A percentile compares a stretch with the other conserved stretches of the same genome.
Evolutionary conservation across 2,329 filamentous ascomycete genomes (phyloP).

Genomic region (Botryosphaeria dothidea): DNA sequence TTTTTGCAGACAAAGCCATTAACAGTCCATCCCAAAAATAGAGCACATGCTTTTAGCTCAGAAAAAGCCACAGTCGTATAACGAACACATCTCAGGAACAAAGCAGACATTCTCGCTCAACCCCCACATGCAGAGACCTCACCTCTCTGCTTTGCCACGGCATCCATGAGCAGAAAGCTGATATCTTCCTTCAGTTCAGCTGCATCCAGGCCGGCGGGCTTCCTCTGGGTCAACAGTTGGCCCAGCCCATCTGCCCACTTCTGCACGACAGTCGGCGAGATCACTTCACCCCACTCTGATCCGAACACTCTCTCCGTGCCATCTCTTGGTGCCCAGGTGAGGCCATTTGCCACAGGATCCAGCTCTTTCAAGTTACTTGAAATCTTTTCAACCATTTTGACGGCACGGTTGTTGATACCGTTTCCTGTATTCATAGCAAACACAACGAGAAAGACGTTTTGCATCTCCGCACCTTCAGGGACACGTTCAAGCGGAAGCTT

Average conservation of each 20-base stretch:
- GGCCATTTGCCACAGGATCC: not conserved
- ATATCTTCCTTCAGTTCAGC: not conserved
- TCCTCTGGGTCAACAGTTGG: not conserved
- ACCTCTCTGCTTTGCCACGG: not conserved
- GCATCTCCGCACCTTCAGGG: constrained; percentile 30
- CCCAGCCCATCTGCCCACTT: not conserved
- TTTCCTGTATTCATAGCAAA: not conserved
- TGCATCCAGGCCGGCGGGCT: not conserved
- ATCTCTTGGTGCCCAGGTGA: not conserved
- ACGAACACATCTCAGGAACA: not conserved
- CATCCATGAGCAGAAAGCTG: not conserved
- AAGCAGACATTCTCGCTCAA: not conserved
- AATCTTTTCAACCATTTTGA: not conserved
- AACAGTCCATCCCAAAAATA: no score
- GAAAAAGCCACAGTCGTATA: no score
- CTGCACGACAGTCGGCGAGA: not conserved
- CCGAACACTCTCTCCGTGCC: not conserved
- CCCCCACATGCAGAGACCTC: not conserved
- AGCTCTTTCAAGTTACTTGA: not conserved
- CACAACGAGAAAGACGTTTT: constrained; percentile 22
- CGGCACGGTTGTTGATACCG: not conserved
- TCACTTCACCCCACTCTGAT: not conserved
- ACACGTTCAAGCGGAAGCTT: constrained; percentile 41
- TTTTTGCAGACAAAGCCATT: no score
- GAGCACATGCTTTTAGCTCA: not conserved